These are phyloP conservation scores for Fraxinus sp. DNA, from an alignment of 305 asterid species.

Conservation along the genomic window DNA sequence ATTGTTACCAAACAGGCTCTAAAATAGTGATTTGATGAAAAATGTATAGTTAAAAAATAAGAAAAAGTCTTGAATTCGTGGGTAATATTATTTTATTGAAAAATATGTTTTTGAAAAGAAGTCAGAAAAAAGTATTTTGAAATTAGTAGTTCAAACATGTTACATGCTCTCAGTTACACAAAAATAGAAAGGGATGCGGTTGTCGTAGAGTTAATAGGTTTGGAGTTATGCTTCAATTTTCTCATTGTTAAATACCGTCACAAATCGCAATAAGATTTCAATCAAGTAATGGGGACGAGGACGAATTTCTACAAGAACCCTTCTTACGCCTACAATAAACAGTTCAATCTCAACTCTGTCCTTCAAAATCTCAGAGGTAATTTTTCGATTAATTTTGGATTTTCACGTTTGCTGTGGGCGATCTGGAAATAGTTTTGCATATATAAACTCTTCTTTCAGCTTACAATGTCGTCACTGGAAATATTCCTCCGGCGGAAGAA, in stretches of 20 bases:
- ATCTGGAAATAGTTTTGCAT: background rate
- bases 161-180: no score
- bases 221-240: background rate
- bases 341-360: constrained; percentile 65
- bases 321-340: constrained; percentile 65
- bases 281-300: constrained; percentile 43
- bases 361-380: constrained; percentile 76
- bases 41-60: no score
- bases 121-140: no score
- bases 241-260: background rate
- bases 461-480: constrained; percentile 64
- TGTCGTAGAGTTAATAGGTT: background rate
- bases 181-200: background rate
- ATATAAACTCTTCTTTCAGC: constrained; percentile 34
- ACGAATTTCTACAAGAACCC: constrained; percentile 77
- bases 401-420: background rate
- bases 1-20: no score
- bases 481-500: constrained; percentile 30
- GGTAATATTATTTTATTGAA: no score
- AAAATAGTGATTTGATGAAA: no score
- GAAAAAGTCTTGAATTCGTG: no score
- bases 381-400: background rate
- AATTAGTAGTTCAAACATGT: no score
- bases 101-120: no score
- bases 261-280: background rate